These are phyloP conservation scores for Neoascochyta sp. DNA, from an alignment of 2,329 filamentous ascomycete species.

Conservation along the genomic window DNA sequence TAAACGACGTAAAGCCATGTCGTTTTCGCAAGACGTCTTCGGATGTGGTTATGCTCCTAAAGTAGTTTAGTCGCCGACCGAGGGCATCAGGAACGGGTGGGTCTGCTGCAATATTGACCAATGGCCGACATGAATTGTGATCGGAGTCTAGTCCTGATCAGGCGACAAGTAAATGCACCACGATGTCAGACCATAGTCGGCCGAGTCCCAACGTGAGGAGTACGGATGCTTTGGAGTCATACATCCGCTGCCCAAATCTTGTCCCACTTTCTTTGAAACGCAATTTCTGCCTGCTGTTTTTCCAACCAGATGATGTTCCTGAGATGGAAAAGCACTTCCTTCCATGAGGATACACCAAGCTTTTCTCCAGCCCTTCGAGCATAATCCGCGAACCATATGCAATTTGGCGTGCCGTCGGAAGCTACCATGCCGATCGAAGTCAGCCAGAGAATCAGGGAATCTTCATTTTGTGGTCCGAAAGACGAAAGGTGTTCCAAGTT, in stretches of 20 bases:
- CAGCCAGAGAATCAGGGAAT: constrained; percentile 13
- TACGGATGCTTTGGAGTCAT: background rate
- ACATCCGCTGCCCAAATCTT: constrained; percentile 1
- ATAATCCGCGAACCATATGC: constrained; percentile 12
- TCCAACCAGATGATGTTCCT: constrained; percentile 12
- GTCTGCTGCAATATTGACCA: no score
- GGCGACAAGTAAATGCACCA: background rate
- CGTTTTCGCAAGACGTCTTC: no score
- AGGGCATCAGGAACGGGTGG: no score
- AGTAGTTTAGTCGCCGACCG: no score
- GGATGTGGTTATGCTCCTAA: no score
- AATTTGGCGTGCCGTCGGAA: constrained; percentile 7
- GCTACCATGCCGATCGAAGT: constrained; percentile 14
- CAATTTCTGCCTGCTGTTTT: constrained; percentile 1
- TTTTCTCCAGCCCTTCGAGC: constrained; percentile 1
- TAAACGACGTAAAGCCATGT: no score
- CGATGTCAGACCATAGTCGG: constrained; percentile 1
- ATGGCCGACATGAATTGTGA: background rate
- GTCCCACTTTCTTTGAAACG: constrained; percentile 11
- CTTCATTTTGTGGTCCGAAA: constrained; percentile 2
- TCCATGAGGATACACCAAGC: constrained; percentile 5
- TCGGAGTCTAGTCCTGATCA: constrained; percentile 14
- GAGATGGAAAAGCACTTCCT: constrained; percentile 2
- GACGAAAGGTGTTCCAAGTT: constrained; percentile 7
- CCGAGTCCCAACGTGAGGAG: constrained; percentile 3